A percentile compares a stretch with the other conserved stretches of the same genome.
Conservation (phyloP, 371 early-diverging fungal genomes). For the Quaeritorhiza haematococci region DNA sequence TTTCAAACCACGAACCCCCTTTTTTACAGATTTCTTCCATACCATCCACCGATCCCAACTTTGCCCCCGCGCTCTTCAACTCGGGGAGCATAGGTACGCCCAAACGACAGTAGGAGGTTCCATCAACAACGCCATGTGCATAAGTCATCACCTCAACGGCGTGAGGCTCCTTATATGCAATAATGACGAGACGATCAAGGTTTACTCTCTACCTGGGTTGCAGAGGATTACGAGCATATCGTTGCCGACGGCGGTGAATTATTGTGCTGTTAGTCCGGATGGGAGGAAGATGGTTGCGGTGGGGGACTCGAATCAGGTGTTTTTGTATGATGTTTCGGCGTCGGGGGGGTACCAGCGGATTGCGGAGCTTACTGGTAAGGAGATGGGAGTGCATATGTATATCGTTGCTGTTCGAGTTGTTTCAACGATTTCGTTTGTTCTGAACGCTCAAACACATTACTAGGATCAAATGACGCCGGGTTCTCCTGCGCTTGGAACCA, state of each 20-base stretch:
- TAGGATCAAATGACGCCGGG: conserved; percentile 48
- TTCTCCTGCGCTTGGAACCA: conserved; percentile 83
- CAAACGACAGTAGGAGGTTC: conserved; percentile 74
- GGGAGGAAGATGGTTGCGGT: conserved; percentile 76
- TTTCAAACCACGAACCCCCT: no score
- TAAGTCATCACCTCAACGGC: conserved; percentile 59
- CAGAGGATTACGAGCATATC: conserved; percentile 62
- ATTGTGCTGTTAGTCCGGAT: conserved; percentile 79
- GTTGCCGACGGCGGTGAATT: conserved; percentile 81
- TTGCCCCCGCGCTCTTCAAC: no score
- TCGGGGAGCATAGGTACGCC: conserved; percentile 67
- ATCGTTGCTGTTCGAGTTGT: conserved; percentile 16
- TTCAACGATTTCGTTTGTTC: conserved; percentile 19
- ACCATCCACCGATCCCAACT: no score
- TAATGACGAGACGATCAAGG: conserved; percentile 90
- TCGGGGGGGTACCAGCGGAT: conserved; percentile 58
- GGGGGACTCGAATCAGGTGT: conserved; percentile 82
- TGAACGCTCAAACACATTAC: no score
- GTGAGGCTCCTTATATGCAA: conserved; percentile 79
- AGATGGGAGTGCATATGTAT: not conserved
- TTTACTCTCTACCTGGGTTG: conserved; percentile 70
- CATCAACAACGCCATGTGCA: conserved; percentile 87
- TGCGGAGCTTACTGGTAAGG: conserved; percentile 56
- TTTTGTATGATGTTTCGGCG: conserved; percentile 63
- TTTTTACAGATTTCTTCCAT: no score